phyloP scores from a whole-genome alignment of 2,329 filamentous ascomycete genomes.

The Fusarium heterosporum region DNA sequence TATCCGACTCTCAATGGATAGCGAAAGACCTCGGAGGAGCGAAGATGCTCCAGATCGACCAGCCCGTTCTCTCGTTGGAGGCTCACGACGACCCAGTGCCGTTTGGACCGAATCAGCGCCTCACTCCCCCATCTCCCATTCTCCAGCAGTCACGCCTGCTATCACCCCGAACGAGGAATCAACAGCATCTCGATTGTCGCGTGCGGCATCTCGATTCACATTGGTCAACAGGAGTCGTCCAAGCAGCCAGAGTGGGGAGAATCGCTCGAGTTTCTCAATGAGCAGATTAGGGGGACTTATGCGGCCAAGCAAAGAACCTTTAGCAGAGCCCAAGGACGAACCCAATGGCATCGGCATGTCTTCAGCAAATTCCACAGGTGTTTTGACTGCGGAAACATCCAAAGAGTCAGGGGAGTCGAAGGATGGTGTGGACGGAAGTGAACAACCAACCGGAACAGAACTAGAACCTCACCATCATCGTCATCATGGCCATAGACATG shows the following conservation, averaged over 20 bases:
- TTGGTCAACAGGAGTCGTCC: slow-evolving; percentile 64
- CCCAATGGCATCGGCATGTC: slow-evolving; percentile 43
- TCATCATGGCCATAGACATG: slow-evolving; percentile 50
- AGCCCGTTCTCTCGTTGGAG: slow-evolving; percentile 48
- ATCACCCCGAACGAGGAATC: slow-evolving; percentile 65
- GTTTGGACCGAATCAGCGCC: slow-evolving; percentile 60
- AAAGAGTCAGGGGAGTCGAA: slow-evolving; percentile 35
- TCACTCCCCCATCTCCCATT: slow-evolving; percentile 53
- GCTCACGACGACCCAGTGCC: slow-evolving; percentile 64
- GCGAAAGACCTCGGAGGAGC: slow-evolving; percentile 63
- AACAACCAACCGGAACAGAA: slow-evolving; percentile 43
- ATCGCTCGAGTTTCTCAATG: slow-evolving; percentile 68
- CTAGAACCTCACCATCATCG: slow-evolving; percentile 35
- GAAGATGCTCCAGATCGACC: slow-evolving; percentile 58
- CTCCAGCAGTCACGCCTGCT: slow-evolving; percentile 56
- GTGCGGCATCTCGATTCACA: slow-evolving; percentile 68
- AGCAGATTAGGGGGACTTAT: slow-evolving; percentile 65
- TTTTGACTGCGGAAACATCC: slow-evolving; percentile 42
- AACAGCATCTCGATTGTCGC: slow-evolving; percentile 65
- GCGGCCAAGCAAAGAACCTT: slow-evolving; percentile 62
- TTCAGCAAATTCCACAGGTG: slow-evolving; percentile 44
- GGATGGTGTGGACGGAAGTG: slow-evolving; percentile 29
- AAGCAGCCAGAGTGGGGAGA: slow-evolving; percentile 68
- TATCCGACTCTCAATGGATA: slow-evolving; percentile 67
- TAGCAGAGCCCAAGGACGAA: slow-evolving; percentile 42